Evolutionary conservation across 345 rosid species (phyloP).

Genomic region (Sisymbrium altissimum): DNA sequence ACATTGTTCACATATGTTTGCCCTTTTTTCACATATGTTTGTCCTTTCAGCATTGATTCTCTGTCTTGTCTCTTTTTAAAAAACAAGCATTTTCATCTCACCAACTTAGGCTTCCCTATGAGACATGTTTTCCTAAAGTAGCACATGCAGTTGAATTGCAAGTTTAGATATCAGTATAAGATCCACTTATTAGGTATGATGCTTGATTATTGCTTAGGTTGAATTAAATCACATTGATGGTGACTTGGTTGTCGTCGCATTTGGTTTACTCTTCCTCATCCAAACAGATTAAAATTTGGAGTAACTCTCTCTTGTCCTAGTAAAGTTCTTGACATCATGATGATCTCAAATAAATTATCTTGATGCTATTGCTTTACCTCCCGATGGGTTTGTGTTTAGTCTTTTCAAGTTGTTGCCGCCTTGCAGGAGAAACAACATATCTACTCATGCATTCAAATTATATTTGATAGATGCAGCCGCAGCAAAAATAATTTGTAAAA

Average conservation of each 20-base stretch:
- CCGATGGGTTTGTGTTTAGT: conserved; percentile 3
- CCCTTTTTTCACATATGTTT: too few relatives aligned
- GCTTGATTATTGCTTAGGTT: neutral
- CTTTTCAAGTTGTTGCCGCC: neutral
- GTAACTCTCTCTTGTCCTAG: neutral
- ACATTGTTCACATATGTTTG: conserved; percentile 15
- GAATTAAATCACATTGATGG: neutral
- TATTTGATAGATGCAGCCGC: neutral
- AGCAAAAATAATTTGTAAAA: neutral
- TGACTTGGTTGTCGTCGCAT: neutral
- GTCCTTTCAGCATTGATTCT: neutral
- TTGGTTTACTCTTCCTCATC: neutral
- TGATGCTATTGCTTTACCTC: neutral
- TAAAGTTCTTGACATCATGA: neutral
- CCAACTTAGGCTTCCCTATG: neutral
- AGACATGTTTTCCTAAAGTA: neutral
- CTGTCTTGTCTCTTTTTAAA: neutral
- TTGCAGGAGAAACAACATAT: neutral
- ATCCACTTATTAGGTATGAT: neutral
- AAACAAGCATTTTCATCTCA: neutral
- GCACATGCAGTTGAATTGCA: neutral
- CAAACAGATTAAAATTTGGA: neutral
- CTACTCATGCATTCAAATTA: neutral
- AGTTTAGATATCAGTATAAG: neutral
- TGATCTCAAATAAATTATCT: neutral